A percentile compares a stretch with the other conserved stretches of the same genome.
Conservation (phyloP, 148 eudicot species). For the Hydrangea macrophylla region DNA sequence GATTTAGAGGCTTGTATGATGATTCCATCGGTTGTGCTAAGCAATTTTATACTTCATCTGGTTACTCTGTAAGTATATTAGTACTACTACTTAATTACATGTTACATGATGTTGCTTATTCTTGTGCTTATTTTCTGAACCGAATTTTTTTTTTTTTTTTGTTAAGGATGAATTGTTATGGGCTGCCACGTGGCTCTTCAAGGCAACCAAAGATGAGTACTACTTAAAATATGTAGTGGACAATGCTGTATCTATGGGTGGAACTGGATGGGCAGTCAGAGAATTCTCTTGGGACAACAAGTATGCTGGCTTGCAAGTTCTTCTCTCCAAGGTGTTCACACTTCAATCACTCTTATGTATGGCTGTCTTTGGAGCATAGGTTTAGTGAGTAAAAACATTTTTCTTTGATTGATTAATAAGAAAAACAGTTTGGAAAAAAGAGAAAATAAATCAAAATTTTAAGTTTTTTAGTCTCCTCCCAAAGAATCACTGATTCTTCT, state of each 20-base stretch:
- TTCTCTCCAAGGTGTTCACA: conserved; percentile 58
- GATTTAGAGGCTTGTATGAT: conserved; percentile 60
- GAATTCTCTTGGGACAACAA: conserved; percentile 90
- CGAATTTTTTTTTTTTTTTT: neutral
- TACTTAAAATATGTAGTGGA: conserved; percentile 65
- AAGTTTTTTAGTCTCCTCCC: no score
- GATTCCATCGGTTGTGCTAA: conserved; percentile 55
- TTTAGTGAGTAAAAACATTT: no score
- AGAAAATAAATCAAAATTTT: no score
- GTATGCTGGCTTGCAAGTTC: conserved; percentile 70
- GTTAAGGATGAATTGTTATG: conserved; percentile 79
- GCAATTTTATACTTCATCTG: conserved; percentile 69
- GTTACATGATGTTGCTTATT: neutral
- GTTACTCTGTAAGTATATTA: conserved; percentile 48
- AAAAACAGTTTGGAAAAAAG: no score
- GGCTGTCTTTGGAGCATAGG: no score
- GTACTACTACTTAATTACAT: neutral
- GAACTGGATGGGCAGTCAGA: conserved; percentile 66
- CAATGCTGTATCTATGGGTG: conserved; percentile 75
- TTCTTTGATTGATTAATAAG: no score
- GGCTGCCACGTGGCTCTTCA: conserved; percentile 87
- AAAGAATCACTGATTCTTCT: neutral
- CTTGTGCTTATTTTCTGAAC: neutral
- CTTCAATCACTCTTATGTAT: no score
- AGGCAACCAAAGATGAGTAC: conserved; percentile 65